Base-by-base conservation (phyloP, 2,329 filamentous ascomycete genomes). In the Rhynchosporium graminicola region DNA sequence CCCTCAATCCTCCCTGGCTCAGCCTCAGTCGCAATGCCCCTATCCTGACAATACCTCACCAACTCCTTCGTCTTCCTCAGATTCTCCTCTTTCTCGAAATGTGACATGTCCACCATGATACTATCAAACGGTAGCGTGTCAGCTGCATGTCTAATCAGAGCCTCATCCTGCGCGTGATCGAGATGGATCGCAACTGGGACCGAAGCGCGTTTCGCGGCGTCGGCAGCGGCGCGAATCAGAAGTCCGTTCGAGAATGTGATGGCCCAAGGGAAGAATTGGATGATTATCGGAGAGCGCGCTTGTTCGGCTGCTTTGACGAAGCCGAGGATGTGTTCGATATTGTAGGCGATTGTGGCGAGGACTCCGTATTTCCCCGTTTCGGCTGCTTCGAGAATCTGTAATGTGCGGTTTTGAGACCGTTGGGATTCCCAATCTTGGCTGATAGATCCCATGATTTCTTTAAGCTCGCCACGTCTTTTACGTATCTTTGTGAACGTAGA, bases 81-180 rank as follows among this genome's bases (percentile, higher is more conserved):
- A 71, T 91, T 91, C 76, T 90, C 87, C 56, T 82, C 86, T 69
- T 85, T 86, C 67, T 89, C 87, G 70, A 88, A 85, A 73, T 91
- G 88, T 60, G 81, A 85, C 87, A 91, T 91, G 74, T 91, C 89
- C 0, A 91, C 84, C 88, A 91, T 91, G 72, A 91, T 90, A 55
- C 80, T 83, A 73, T 91, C 88, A 66, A 91, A 90, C 0, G 80
- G 80, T 28, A 85, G 75, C 1, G 82, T 78, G 2, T 36, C 33
- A 0, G 84, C 85, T 0, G 85, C 86, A 0, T 76, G 77, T 13
- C 80, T 80, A 63, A 89, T 84, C 36, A 85, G 79, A 60, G 80
- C 80, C 12, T 82, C 81, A 8, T 81, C 80, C 68, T 88, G 86
- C 4, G 84, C 84, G 72, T 89, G 87, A 76, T 89, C 87, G 68